Conservation (phyloP, 352 stramenopile genomes). For the Phytophthora citricola region DNA sequence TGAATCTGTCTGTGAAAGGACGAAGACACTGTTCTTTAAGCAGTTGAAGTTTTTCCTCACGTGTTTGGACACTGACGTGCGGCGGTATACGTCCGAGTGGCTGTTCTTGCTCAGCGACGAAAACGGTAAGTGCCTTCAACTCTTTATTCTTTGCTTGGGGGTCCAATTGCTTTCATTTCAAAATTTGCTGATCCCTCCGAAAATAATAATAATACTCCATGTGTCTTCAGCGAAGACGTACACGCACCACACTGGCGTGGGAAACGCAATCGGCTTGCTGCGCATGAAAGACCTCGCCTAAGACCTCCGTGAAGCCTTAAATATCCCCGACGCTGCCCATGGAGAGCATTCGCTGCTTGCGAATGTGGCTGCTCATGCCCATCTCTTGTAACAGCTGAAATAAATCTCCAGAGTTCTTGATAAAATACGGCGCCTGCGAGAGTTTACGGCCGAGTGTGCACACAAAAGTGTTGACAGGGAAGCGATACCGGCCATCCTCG, state of each 20-base stretch:
- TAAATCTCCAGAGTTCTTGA: slow-evolving; percentile 88
- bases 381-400: slow-evolving; percentile 87
- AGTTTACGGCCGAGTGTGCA: slow-evolving; percentile 85
- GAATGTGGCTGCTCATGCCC: slow-evolving; percentile 84
- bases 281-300: slow-evolving; percentile 68
- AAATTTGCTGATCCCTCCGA: slow-evolving; percentile 31
- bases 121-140: slow-evolving; percentile 58
- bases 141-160: slow-evolving; percentile 12
- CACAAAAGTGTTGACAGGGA: slow-evolving; percentile 87
- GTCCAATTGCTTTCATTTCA: slow-evolving; percentile 29
- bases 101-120: slow-evolving; percentile 77
- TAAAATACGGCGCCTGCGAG: slow-evolving; percentile 86
- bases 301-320: slow-evolving; percentile 14
- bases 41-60: slow-evolving; percentile 79
- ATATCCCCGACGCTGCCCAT: slow-evolving; percentile 41
- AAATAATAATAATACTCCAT: slow-evolving; percentile 42
- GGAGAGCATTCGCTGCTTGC: slow-evolving; percentile 73
- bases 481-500: slow-evolving; percentile 65
- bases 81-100: slow-evolving; percentile 74
- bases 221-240: slow-evolving; percentile 67
- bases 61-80: slow-evolving; percentile 71
- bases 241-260: slow-evolving; percentile 69
- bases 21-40: slow-evolving; percentile 54
- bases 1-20: slow-evolving; percentile 3
- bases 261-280: slow-evolving; percentile 80